Evolutionary conservation across 1,139 yeast genomes (phyloP).

Genomic region (Barnettozyma hawaiiensis): DNA sequence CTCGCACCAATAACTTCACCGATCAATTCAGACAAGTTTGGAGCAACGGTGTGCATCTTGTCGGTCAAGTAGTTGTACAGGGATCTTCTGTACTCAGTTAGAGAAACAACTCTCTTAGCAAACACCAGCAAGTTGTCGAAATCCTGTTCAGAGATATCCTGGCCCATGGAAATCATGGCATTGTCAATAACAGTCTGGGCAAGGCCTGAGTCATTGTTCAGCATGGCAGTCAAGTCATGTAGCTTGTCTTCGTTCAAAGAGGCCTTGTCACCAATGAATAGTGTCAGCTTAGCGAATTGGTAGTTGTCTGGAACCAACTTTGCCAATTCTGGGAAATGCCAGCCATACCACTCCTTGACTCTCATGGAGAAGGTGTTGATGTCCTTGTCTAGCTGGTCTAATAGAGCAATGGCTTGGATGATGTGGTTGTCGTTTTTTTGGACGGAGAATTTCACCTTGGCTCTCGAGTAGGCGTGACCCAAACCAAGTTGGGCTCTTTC

Average conservation of each 20-base stretch:
- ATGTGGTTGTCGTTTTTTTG: conserved; percentile 98
- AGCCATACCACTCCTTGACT: conserved; percentile 99
- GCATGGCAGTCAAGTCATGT: conserved; percentile 83
- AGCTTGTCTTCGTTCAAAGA: conserved; percentile 75
- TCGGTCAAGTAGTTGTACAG: conserved; percentile 83
- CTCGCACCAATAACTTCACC: conserved; percentile 99
- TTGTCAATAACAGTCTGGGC: conserved; percentile 90
- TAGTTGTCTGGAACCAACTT: conserved; percentile 92
- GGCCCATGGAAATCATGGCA: conserved; percentile 98
- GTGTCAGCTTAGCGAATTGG: conserved; percentile 76
- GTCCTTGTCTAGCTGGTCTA: conserved; percentile 96
- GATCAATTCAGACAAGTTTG: conserved; percentile 90
- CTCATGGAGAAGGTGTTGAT: conserved; percentile 98
- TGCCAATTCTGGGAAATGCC: conserved; percentile 99
- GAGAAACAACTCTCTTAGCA: conserved; percentile 90
- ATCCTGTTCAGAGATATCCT: conserved; percentile 91
- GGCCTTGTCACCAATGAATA: conserved; percentile 82
- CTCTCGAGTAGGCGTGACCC: conserved; percentile 98
- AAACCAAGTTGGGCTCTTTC: conserved; percentile 98
- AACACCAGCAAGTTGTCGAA: conserved; percentile 85
- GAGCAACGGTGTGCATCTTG: conserved; percentile 98
- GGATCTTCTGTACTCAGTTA: conserved; percentile 88
- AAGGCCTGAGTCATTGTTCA: conserved; percentile 88
- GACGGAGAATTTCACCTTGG: conserved; percentile 96
- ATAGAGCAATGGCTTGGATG: conserved; percentile 94